Evolutionary conservation across 2,329 filamentous ascomycete genomes (phyloP).

Genomic region (Albifimbria verrucaria): DNA sequence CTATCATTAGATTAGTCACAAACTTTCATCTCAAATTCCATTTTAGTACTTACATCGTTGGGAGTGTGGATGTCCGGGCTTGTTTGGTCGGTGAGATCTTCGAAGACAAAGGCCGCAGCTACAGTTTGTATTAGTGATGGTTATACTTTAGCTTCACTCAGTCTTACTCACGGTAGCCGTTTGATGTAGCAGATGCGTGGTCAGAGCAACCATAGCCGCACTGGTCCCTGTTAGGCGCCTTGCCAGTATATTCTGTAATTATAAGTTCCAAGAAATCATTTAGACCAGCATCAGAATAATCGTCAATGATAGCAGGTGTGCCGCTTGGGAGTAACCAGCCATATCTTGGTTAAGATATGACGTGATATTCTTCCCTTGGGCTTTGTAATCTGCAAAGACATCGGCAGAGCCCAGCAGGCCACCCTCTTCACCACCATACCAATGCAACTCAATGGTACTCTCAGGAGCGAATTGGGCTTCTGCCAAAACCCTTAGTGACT

Average conservation of each 20-base stretch:
- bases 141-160: background rate
- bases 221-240: conserved; percentile 24
- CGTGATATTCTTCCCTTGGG: conserved; percentile 34
- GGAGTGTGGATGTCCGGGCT: conserved; percentile 29
- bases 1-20: conserved; percentile 13
- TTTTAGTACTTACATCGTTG: conserved; percentile 27
- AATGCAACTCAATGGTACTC: conserved; percentile 52
- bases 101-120: conserved; percentile 34
- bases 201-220: conserved; percentile 47
- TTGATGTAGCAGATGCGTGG: conserved; percentile 30
- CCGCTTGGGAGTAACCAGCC: conserved; percentile 46
- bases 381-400: conserved; percentile 39
- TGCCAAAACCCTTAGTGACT: conserved; percentile 45
- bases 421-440: conserved; percentile 47
- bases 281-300: conserved; percentile 40
- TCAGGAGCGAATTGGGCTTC: conserved; percentile 33
- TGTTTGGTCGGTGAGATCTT: conserved; percentile 27
- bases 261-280: conserved; percentile 33
- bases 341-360: conserved; percentile 49
- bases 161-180: conserved; percentile 32
- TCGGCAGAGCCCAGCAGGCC: conserved; percentile 44
- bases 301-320: conserved; percentile 41
- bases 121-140: background rate
- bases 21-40: too few relatives aligned
- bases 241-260: conserved; percentile 26